phyloP scores from a whole-genome alignment of 805 yeast species.

The Wickerhamiella nectarea region DNA sequence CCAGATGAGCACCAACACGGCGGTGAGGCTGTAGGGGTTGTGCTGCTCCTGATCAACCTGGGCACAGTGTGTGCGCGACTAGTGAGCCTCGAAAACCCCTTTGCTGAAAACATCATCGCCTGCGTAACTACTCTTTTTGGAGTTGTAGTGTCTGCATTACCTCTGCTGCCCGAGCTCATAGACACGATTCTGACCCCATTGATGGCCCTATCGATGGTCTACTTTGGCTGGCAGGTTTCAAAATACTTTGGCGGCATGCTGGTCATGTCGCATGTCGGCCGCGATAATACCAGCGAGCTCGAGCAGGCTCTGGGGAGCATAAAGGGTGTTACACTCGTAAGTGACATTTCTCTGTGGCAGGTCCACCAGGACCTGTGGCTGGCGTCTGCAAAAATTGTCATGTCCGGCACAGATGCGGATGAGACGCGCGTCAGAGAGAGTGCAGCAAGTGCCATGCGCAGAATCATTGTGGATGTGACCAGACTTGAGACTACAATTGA shows the following conservation, averaged over 20 bases:
- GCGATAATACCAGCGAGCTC: conserved; percentile 24
- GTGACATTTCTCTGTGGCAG: conserved; percentile 30
- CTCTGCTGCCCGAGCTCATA: conserved; percentile 21
- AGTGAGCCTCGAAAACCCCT: conserved; percentile 4
- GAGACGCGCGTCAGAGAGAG: conserved; percentile 24
- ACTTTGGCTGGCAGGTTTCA: conserved; percentile 29
- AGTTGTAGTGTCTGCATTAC: conserved; percentile 22
- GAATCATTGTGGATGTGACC: conserved; percentile 19
- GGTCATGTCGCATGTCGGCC: conserved; percentile 31
- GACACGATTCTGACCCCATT: conserved; percentile 28
- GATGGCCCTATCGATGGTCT: conserved; percentile 30
- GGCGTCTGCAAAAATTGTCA: conserved; percentile 25
- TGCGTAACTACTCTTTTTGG: conserved; percentile 25
- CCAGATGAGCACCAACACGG: conserved; percentile 4
- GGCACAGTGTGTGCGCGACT: conserved; percentile 10
- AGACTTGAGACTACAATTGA: conserved; percentile 29
- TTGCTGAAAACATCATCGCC: conserved; percentile 18
- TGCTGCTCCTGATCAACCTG: conserved; percentile 12
- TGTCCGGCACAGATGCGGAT: conserved; percentile 25
- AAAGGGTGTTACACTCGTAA: conserved; percentile 22
- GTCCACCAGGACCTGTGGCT: conserved; percentile 33
- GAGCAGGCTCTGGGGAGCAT: conserved; percentile 18
- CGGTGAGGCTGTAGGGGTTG: conserved; percentile 5
- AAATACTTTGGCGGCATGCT: conserved; percentile 32
- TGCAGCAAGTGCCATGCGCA: conserved; percentile 21